Base-by-base conservation (phyloP, 352 stramenopile genomes). In the Globisporangium cylindrosporum region DNA sequence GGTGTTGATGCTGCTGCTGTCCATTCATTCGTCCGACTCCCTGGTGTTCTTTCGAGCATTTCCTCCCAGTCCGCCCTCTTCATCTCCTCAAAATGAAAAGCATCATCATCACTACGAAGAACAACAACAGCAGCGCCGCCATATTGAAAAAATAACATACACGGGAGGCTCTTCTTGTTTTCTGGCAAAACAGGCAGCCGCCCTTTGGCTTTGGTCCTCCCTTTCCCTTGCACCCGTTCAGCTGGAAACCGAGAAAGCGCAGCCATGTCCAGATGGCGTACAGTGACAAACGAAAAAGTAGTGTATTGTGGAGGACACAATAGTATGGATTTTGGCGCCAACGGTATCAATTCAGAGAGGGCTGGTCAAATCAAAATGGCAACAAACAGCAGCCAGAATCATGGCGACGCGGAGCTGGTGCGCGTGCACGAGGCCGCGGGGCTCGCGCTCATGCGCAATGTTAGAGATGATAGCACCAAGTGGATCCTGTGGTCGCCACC, bases 401-500 rank as follows among this genome's bases (percentile, higher is more conserved):
- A 36, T 53, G 32, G 25, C 38, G 54, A 34, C 4, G 36, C 25
- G 49, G 61, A 72, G 41, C 48, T 72, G 15, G n/a, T 72, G 41
- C 60, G 67, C 22, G 59, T 75, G 46, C 67, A 75, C 38, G 66
- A 59, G 9, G 62, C 66, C 9, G 74, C 74, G n/a, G 74, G 72
- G 8, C 62, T 81, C 48, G 74, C 74, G 27, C 74, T 81, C 25
- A 55, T 81, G 43, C 69, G 58, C 15, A 9, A 20, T 9, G 27
- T 4, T 18, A 14, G 38, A 9, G 61, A 48, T 4, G 60, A 29
- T 14, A 53, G 65, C 27, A 79, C 75, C 24, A 67, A 54, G 22
- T 81, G 75, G 75, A 22, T 81, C 5, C 18, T 56, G 27, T 81
- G 75, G 71, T 55, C 67, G n/a, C 36, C 55, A 29, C 27, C 2